Conservation (phyloP, 768 basidiomycete species). For the Boletales sp. region DNA sequence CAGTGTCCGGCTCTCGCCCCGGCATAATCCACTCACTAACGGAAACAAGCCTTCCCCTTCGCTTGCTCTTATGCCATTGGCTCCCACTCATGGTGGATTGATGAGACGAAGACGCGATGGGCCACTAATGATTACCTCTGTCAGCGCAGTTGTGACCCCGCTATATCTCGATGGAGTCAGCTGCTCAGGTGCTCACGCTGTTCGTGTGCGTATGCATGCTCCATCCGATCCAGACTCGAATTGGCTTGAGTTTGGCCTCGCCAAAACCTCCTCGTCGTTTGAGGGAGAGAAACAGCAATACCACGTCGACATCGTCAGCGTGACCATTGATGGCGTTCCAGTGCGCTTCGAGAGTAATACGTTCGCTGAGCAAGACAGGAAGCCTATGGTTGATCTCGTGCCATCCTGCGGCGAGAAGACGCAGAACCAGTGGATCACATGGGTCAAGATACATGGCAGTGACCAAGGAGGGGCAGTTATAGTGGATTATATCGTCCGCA, state of each 20-base stretch:
- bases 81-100: slow-evolving; percentile 27
- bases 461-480: slow-evolving; percentile 50
- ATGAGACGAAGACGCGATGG: slow-evolving; percentile 47
- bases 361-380: slow-evolving; percentile 35
- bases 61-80: slow-evolving; percentile 7
- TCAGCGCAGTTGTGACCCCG: slow-evolving; percentile 51
- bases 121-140: slow-evolving; percentile 59
- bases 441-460: slow-evolving; percentile 61
- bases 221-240: slow-evolving; percentile 60
- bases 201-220: slow-evolving; percentile 52
- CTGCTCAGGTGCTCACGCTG: slow-evolving; percentile 52
- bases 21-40: slow-evolving; percentile 15
- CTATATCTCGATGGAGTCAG: slow-evolving; percentile 28
- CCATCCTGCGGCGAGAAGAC: slow-evolving; percentile 51
- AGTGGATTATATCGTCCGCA: slow-evolving; percentile 61
- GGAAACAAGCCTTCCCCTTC: slow-evolving; percentile 12
- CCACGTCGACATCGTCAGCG: slow-evolving; percentile 48
- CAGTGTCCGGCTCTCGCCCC: slow-evolving; percentile 16
- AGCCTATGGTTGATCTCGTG: slow-evolving; percentile 31
- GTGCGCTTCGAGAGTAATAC: slow-evolving; percentile 56
- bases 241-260: slow-evolving; percentile 75
- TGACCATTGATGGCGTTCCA: slow-evolving; percentile 62
- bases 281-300: slow-evolving; percentile 31
- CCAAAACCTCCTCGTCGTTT: slow-evolving; percentile 29
- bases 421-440: slow-evolving; percentile 58